phyloP scores from a whole-genome alignment of 164 flowering plant species.

The Tinospora cordifolia region DNA sequence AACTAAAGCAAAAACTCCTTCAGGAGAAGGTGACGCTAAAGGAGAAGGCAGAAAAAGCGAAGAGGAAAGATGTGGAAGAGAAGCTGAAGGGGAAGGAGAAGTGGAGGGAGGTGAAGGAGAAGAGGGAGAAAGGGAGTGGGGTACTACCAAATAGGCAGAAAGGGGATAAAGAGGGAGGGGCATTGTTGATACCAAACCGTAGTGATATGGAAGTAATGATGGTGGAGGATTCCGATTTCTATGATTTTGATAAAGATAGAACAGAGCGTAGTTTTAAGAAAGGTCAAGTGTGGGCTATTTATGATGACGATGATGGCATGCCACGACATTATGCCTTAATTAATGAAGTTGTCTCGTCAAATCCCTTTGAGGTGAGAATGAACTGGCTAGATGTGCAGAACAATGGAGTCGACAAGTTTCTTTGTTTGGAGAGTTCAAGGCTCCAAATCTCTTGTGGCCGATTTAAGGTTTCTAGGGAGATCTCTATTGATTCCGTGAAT shows the following conservation, averaged over 20 bases:
- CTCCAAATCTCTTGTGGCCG: conserved; percentile 59
- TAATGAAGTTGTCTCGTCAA: conserved; percentile 52
- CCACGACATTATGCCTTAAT: conserved; percentile 84
- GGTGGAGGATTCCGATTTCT: conserved; percentile 77
- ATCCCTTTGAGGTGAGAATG: conserved; percentile 65
- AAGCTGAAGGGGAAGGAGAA: conserved; percentile 13
- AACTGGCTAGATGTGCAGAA: conserved; percentile 67
- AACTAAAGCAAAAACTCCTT: conserved; percentile 8
- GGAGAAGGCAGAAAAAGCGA: conserved; percentile 3
- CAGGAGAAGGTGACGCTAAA: background rate
- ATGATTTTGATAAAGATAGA: conserved; percentile 83
- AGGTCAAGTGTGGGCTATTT: conserved; percentile 84
- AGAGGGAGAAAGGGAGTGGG: conserved; percentile 10
- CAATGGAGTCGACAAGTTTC: conserved; percentile 33
- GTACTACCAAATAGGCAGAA: background rate
- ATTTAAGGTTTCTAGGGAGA: conserved; percentile 49
- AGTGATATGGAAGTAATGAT: conserved; percentile 39
- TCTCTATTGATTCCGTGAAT: conserved; percentile 40
- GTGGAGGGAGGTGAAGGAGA: conserved; percentile 13
- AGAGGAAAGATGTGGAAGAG: conserved; percentile 8
- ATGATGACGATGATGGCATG: conserved; percentile 84
- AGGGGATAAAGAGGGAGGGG: conserved; percentile 7
- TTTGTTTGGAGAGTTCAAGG: conserved; percentile 41
- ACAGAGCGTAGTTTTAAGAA: conserved; percentile 62
- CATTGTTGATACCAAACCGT: background rate